Percentiles rank a stretch among this genome's conserved stretches.
Evolutionary conservation across 495 filamentous ascomycete species (phyloP).

Genomic region (Aspergillus wentii): DNA sequence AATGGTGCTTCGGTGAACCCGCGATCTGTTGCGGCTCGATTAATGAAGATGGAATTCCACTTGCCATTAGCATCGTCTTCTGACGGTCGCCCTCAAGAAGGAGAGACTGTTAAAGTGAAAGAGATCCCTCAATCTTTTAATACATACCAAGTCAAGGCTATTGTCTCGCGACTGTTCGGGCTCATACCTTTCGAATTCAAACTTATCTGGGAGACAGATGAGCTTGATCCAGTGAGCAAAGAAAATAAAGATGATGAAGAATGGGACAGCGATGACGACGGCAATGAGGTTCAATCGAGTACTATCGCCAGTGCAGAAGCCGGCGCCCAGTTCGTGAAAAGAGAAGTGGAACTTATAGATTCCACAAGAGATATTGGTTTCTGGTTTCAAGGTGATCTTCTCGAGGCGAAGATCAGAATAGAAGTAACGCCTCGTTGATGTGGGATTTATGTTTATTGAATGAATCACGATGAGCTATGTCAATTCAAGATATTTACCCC

Average conservation of each 20-base stretch:
- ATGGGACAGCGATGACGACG: conserved; percentile 55
- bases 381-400: conserved; percentile 61
- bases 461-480: too few species aligned
- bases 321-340: conserved; percentile 47
- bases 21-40: conserved; percentile 67
- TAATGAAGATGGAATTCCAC: conserved; percentile 62
- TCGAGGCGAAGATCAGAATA: conserved; percentile 63
- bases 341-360: conserved; percentile 78
- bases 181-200: conserved; percentile 57
- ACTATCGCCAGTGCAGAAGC: neutral
- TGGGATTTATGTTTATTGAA: neutral
- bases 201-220: conserved; percentile 76
- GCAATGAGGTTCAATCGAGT: conserved; percentile 18
- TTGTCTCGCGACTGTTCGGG: conserved; percentile 67
- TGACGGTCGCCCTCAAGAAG: neutral
- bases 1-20: conserved; percentile 41
- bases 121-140: conserved; percentile 72
- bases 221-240: conserved; percentile 69
- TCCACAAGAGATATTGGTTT: conserved; percentile 77
- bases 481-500: too few species aligned
- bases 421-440: conserved; percentile 38
- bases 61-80: conserved; percentile 15
- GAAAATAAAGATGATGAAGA: conserved; percentile 54
- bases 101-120: conserved; percentile 20
- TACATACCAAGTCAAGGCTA: conserved; percentile 74